Base-by-base conservation (phyloP, 2,329 filamentous ascomycete genomes). In the Akanthomyces muscarius region DNA sequence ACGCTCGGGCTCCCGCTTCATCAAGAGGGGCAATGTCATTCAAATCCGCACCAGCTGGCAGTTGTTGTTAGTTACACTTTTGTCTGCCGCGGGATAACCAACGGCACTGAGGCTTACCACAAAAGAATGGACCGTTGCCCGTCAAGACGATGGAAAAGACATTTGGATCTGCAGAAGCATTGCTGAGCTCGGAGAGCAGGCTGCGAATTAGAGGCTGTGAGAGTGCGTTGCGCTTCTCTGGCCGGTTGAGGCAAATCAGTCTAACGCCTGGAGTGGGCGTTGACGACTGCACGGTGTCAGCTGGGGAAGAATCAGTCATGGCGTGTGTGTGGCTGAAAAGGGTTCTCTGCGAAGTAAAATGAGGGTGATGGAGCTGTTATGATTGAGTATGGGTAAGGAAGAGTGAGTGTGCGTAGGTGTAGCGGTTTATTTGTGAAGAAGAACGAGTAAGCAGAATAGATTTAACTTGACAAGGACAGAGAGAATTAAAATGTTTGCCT, bases 181-280 rank as follows among this genome's bases (percentile, higher is more conserved):
- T 64, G 53, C 25, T 63, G 30, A 71, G 67, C 57, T 64, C 68
- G 13, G 63, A 65, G 10, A 75, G 67, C 5, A 82, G 69, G 48
- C 82, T 73, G 63, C 71, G 67, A 66, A 82, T 80, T 75, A 83
- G 78, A 52, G 69, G 70, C 62, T 77, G 74, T 3, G 81, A 83
- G 65, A 85, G 78, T n/a, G 83, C 83, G 75, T 86, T 86, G 65
- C 81, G 77, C 69, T 85, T 84, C 38, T 77, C 74, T 1, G 81
- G 83, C 4, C 83, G 77, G 71, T 83, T 81, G 62, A 83, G 70
- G 8, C 77, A 76, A 60, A 85, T 65, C 10, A 83, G 68, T 10
- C 81, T 73, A 14, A 83, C 75, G 30, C 72, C 74, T 14, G 69
- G 66, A n/a, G 60, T 58, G n/a, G 71, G 65, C 21, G 69, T 67